Evolutionary conservation across 805 yeast genomes (phyloP).

Genomic region (Debaryomyces hansenii): DNA sequence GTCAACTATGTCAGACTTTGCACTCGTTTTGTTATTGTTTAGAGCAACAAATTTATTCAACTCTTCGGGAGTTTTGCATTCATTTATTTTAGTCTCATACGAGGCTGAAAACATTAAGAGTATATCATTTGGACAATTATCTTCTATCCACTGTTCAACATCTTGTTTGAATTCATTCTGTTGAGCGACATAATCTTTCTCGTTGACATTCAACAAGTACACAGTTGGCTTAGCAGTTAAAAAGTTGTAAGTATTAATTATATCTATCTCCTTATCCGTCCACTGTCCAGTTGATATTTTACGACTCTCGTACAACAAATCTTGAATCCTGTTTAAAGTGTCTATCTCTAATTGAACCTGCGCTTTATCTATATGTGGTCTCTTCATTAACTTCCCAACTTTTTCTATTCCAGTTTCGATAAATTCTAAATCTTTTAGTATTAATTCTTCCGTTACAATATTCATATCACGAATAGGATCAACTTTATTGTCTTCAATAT

Average conservation of each 20-base stretch:
- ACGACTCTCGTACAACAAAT: constrained; percentile 47
- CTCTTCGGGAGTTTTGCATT: constrained; percentile 18
- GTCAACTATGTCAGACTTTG: constrained; percentile 61
- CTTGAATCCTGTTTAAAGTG: constrained; percentile 32
- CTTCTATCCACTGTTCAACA: constrained; percentile 65
- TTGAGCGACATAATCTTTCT: constrained; percentile 60
- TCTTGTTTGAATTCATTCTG: constrained; percentile 50
- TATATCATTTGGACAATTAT: constrained; percentile 59
- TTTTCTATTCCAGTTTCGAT: constrained; percentile 50
- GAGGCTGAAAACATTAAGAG: constrained; percentile 45
- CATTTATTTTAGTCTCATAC: constrained; percentile 43
- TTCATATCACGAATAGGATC: constrained; percentile 65
- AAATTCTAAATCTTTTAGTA: constrained; percentile 60
- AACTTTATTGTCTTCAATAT: constrained; percentile 57
- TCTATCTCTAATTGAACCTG: constrained; percentile 26
- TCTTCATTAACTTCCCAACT: constrained; percentile 25
- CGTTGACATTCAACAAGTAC: constrained; percentile 70
- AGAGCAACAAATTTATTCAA: constrained; percentile 9
- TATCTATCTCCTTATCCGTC: constrained; percentile 62
- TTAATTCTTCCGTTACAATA: constrained; percentile 64
- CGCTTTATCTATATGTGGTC: constrained; percentile 27
- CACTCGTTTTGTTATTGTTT: constrained; percentile 42
- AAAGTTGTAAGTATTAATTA: constrained; percentile 69
- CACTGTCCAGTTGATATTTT: constrained; percentile 62
- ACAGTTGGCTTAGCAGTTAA: constrained; percentile 90